phyloP scores from a whole-genome alignment of 345 rosid genomes.

The Excoecaria agallocha region DNA sequence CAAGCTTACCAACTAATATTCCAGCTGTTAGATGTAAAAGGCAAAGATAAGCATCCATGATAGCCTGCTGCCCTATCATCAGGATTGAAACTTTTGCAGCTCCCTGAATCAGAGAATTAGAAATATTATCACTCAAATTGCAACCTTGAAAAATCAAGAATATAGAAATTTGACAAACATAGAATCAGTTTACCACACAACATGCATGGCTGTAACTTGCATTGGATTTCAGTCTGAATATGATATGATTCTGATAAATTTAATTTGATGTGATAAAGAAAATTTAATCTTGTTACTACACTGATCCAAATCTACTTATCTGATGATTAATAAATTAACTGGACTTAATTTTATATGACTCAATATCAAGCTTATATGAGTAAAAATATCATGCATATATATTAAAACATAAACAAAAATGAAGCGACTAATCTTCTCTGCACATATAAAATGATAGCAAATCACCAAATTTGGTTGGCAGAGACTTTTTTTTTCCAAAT shows the following conservation, averaged over 20 bases:
- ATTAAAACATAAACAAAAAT: too few species aligned
- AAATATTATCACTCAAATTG: constrained; percentile 15
- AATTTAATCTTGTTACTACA: not conserved
- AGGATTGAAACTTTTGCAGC: constrained; percentile 95
- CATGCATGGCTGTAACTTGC: not conserved
- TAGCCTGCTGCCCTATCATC: constrained; percentile 96
- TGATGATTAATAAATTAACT: not conserved
- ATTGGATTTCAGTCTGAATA: not conserved
- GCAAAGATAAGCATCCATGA: constrained; percentile 98
- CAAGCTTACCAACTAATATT: constrained; percentile 76
- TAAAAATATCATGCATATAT: not conserved
- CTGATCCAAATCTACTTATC: not conserved
- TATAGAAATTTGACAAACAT: not conserved
- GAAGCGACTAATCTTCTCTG: not conserved
- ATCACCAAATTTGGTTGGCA: not conserved
- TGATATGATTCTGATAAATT: not conserved
- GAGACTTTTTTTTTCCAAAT: not conserved
- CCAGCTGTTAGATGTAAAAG: constrained; percentile 95
- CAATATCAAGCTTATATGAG: not conserved
- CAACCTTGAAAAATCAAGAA: constrained; percentile 11
- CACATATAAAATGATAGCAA: not conserved
- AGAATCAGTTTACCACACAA: not conserved
- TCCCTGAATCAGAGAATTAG: constrained; percentile 56
- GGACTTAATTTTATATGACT: not conserved
- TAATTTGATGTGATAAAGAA: not conserved